phyloP scores from a whole-genome alignment of 257 asterid species.

The Petunia secreta region DNA sequence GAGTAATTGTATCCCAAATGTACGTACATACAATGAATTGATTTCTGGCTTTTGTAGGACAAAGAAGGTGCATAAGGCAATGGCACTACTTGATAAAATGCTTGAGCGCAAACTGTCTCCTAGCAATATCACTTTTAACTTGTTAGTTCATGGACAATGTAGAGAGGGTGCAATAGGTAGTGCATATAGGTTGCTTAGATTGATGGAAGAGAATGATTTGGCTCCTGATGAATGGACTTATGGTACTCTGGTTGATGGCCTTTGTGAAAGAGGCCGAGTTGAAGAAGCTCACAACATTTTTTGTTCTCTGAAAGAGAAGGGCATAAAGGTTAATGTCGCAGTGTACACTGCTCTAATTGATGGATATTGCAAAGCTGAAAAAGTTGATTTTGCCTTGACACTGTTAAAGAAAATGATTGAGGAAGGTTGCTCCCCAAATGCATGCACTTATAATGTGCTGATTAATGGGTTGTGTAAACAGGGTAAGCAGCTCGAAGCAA shows the following conservation, averaged over 20 bases:
- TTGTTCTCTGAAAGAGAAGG: slow-evolving; percentile 57
- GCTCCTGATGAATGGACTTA: slow-evolving; percentile 66
- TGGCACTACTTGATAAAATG: slow-evolving; percentile 68
- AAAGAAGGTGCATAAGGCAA: slow-evolving; percentile 66
- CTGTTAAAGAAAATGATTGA: slow-evolving; percentile 58
- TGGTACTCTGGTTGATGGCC: slow-evolving; percentile 59
- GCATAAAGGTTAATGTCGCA: slow-evolving; percentile 50
- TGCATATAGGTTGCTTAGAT: slow-evolving; percentile 63
- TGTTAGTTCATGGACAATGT: slow-evolving; percentile 69
- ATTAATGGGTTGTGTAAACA: slow-evolving; percentile 65
- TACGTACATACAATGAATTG: slow-evolving; percentile 72
- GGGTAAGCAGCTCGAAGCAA: slow-evolving; percentile 55
- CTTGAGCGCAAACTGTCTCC: slow-evolving; percentile 55
- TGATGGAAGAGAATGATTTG: slow-evolving; percentile 63
- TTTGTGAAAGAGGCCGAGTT: slow-evolving; percentile 61
- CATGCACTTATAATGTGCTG: slow-evolving; percentile 62
- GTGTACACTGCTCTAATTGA: slow-evolving; percentile 61
- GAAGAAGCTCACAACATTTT: slow-evolving; percentile 52
- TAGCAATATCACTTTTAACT: slow-evolving; percentile 56
- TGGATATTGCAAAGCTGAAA: slow-evolving; percentile 61
- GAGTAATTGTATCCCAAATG: slow-evolving; percentile 55
- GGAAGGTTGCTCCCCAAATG: slow-evolving; percentile 56
- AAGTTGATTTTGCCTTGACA: slow-evolving; percentile 51
- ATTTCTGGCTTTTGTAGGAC: slow-evolving; percentile 62
- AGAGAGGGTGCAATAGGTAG: slow-evolving; percentile 57